phyloP scores from a whole-genome alignment of 257 asterid genomes.

The Solanum bulbocastanum region DNA sequence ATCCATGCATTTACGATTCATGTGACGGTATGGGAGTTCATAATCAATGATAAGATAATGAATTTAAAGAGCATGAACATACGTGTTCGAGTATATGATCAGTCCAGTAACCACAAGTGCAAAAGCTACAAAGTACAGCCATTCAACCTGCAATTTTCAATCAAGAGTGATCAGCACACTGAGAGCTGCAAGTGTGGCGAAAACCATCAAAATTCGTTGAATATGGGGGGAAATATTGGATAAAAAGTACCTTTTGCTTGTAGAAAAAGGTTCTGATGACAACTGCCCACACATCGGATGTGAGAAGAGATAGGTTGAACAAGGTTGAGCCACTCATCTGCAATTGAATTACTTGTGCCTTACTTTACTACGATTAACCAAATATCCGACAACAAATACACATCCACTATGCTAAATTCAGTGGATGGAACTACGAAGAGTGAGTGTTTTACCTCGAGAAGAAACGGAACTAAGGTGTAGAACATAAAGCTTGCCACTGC shows the following conservation, averaged over 20 bases:
- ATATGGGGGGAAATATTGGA: neutral
- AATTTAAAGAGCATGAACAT: neutral
- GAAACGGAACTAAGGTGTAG: constrained; percentile 38
- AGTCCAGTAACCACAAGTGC: constrained; percentile 49
- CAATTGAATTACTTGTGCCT: neutral
- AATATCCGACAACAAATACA: neutral
- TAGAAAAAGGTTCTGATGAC: constrained; percentile 52
- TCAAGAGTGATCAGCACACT: neutral
- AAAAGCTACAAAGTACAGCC: constrained; percentile 58
- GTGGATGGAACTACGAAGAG: neutral
- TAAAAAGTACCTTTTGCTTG: constrained; percentile 39
- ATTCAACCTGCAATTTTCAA: constrained; percentile 46
- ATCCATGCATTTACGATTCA: neutral
- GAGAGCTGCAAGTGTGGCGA: neutral
- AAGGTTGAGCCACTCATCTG: constrained; percentile 77
- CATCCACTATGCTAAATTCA: neutral
- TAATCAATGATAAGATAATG: neutral
- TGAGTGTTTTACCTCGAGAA: constrained; percentile 27
- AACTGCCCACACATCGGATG: constrained; percentile 87
- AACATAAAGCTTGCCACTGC: constrained; percentile 43
- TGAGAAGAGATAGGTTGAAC: constrained; percentile 67
- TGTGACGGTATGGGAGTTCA: too few species aligned
- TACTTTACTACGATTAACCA: neutral
- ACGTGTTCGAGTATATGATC: constrained; percentile 47
- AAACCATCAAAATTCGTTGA: neutral